Percentiles rank a stretch among this genome's conserved stretches.
Evolutionary conservation across 805 yeast genomes (phyloP).

Genomic region (Tetrapisispora pingtungensis): DNA sequence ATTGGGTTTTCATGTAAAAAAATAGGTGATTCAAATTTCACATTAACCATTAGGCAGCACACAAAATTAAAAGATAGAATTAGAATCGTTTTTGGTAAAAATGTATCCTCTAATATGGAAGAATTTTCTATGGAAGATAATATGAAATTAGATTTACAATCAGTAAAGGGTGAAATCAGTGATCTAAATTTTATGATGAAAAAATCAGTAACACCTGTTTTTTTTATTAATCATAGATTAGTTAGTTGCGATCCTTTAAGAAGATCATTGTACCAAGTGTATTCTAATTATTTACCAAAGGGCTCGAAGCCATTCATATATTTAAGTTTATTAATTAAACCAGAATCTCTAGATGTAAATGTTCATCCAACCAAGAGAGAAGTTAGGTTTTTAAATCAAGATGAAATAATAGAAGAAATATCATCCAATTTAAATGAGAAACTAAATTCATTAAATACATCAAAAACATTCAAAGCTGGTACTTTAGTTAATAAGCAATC

Average conservation of each 20-base stretch:
- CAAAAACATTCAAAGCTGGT: constrained; percentile 62
- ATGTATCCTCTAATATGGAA: constrained; percentile 55
- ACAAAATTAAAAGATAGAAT: constrained; percentile 55
- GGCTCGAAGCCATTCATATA: constrained; percentile 73
- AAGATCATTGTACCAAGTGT: constrained; percentile 55
- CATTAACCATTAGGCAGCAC: constrained; percentile 48
- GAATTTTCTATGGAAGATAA: constrained; percentile 32
- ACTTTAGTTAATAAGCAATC: constrained; percentile 33
- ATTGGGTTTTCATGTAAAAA: constrained; percentile 77
- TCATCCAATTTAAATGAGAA: constrained; percentile 39
- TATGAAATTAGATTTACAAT: constrained; percentile 41
- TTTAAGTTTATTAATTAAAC: constrained; percentile 53
- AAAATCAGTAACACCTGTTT: constrained; percentile 54
- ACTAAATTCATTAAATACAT: constrained; percentile 49
- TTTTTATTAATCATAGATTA: constrained; percentile 78
- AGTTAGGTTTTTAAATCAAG: constrained; percentile 76
- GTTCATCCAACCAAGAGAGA: constrained; percentile 94
- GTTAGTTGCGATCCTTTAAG: constrained; percentile 75
- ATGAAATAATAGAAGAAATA: constrained; percentile 64
- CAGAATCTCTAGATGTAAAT: constrained; percentile 77
- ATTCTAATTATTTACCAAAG: constrained; percentile 61
- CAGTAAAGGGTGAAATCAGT: constrained; percentile 53
- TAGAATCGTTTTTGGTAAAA: constrained; percentile 59
- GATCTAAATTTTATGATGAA: constrained; percentile 60
- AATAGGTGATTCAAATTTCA: constrained; percentile 61